These are phyloP conservation scores for Pseudophaeomoniella oleicola DNA, from an alignment of 2,329 filamentous ascomycete species.

Conservation along the genomic window DNA sequence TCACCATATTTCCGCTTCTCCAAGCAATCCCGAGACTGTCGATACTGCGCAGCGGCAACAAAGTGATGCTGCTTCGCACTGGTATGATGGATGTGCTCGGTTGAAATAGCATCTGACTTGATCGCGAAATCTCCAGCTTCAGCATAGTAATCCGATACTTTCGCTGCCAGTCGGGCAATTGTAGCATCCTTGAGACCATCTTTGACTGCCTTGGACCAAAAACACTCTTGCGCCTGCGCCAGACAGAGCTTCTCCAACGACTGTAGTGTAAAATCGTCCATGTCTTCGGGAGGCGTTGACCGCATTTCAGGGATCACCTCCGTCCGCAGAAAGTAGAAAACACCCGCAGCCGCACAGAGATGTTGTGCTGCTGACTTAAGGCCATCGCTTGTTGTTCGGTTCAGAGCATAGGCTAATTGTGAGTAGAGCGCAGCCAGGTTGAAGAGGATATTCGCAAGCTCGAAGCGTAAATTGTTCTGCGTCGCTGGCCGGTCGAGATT, in stretches of 20 bases:
- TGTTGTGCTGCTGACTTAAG: slow-evolving; percentile 81
- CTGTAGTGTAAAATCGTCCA: slow-evolving; percentile 79
- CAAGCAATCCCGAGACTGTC: slow-evolving; percentile 76
- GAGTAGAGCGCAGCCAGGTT: slow-evolving; percentile 90
- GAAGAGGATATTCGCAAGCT: slow-evolving; percentile 83
- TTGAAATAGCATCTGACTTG: slow-evolving; percentile 78
- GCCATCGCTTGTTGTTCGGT: slow-evolving; percentile 64
- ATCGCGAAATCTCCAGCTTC: slow-evolving; percentile 72
- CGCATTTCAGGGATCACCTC: slow-evolving; percentile 70
- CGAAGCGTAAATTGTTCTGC: slow-evolving; percentile 58
- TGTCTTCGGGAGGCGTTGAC: slow-evolving; percentile 77
- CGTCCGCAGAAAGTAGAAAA: slow-evolving; percentile 63
- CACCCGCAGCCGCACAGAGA: slow-evolving; percentile 75
- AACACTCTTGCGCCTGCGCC: slow-evolving; percentile 91
- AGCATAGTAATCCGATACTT: slow-evolving; percentile 83
- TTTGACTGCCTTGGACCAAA: slow-evolving; percentile 94
- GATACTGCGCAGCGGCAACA: slow-evolving; percentile 84
- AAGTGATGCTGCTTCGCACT: slow-evolving; percentile 96
- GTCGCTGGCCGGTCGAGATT: slow-evolving; percentile 44
- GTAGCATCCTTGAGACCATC: slow-evolving; percentile 84
- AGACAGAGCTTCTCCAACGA: slow-evolving; percentile 71
- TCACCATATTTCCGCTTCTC: slow-evolving; percentile 94
- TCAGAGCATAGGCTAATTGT: slow-evolving; percentile 70
- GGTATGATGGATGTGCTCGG: slow-evolving; percentile 96
- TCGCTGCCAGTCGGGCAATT: slow-evolving; percentile 79